Percentiles rank a stretch among this genome's conserved stretches.
Conservation (phyloP, 805 yeast species). For the Groenewaldozyma tartarivorans region DNA sequence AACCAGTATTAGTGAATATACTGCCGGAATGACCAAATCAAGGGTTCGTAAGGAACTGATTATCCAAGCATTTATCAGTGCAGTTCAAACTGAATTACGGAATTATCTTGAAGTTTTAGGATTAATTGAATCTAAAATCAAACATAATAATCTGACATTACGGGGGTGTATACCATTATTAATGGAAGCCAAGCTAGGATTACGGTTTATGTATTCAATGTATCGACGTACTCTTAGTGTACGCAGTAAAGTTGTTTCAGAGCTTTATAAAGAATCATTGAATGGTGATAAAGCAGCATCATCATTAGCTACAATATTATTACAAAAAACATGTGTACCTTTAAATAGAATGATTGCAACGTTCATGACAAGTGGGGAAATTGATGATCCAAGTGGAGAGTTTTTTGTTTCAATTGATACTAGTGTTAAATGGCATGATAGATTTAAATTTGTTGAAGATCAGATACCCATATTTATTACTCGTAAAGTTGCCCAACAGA, state of each 20-base stretch:
- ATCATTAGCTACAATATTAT: constrained; percentile 35
- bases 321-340: constrained; percentile 42
- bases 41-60: constrained; percentile 32
- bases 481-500: constrained; percentile 19
- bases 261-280: constrained; percentile 39
- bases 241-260: constrained; percentile 44
- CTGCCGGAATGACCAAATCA: background rate
- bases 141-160: constrained; percentile 19
- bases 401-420: constrained; percentile 41
- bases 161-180: constrained; percentile 34
- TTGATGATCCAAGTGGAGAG: constrained; percentile 45
- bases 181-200: constrained; percentile 40
- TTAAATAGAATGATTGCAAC: constrained; percentile 48
- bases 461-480: constrained; percentile 33
- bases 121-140: constrained; percentile 32
- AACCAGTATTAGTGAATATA: constrained; percentile 7
- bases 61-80: constrained; percentile 50
- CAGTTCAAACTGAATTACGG: constrained; percentile 34
- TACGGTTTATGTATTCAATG: constrained; percentile 49
- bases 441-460: constrained; percentile 17
- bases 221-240: constrained; percentile 25
- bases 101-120: constrained; percentile 37
- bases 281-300: constrained; percentile 57
- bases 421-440: constrained; percentile 13
- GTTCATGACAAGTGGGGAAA: constrained; percentile 66